Evolutionary conservation across 768 basidiomycete species (phyloP), one percentile per base, ranked within the genome.

Genomic region (Termitomyces eurrhizus): DNA sequence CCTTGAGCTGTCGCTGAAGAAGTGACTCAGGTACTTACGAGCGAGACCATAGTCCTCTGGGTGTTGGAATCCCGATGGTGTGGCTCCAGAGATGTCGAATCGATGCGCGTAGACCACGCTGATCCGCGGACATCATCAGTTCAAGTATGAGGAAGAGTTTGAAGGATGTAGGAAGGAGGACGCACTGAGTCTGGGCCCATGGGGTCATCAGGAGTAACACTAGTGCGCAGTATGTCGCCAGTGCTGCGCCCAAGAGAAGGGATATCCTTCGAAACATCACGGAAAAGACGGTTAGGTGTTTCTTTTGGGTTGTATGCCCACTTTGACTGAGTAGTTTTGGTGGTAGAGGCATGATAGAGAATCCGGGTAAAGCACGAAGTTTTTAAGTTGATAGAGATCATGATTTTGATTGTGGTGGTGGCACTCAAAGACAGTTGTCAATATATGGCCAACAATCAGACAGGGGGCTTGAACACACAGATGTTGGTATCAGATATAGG

Each of bases 31-130:
- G 21, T 32, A 65, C 76, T 74, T 53, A 79, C 78, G 78, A 59
- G 78, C 76, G 46, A 79, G 61, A 16, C 78, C 78, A 62, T 77
- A 76, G 60, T 74, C 62, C 64, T 78, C 78, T 48, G 78, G 75
- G 58, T 73, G 72, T 49, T 74, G 69, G 48, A 79, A 77, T 58
- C 72, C 73, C 46, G 53, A 41, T 5, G 44, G 66, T 68, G 56
- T 72, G 73, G 58, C 21, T n/a, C 73, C 74, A 61, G 67, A 69
- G 57, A 68, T 70, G 48, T 76, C 69, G 26, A 78, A 70, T 52
- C 76, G 72, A 50, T 77, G 75, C 0, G 78, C 76, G 52, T 76
- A 79, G 11, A 78, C 62, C 16, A 74, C 72, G 29, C 76, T 78
- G 49, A 37, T 52, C 12, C 24, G 14, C 26, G 8, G 37, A 29